Evolutionary conservation across 2,329 filamentous ascomycete genomes (phyloP).

Genomic region (Penicillium sp.): DNA sequence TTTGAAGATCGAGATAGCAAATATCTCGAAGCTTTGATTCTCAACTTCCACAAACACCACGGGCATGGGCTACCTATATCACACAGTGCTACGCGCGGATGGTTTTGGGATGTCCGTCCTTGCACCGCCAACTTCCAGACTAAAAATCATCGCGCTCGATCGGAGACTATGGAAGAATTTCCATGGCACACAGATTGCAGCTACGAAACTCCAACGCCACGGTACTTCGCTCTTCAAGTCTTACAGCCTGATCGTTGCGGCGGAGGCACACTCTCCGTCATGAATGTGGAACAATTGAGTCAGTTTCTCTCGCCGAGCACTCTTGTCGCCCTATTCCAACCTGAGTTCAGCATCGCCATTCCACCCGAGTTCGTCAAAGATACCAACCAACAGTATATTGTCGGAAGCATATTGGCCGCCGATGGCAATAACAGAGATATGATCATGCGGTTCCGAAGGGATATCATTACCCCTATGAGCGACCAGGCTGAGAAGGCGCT

Average conservation of each 20-base stretch:
- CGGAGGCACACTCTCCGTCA: constrained; percentile 9
- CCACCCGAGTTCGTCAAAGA: constrained; percentile 35
- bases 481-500: constrained; percentile 27
- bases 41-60: constrained; percentile 33
- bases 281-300: neutral
- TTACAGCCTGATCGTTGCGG: constrained; percentile 43
- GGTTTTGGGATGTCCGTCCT: constrained; percentile 49
- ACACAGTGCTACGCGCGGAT: constrained; percentile 43
- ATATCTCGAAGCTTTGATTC: constrained; percentile 37
- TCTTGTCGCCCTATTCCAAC: neutral
- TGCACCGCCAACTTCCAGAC: too few relatives aligned
- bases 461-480: constrained; percentile 31
- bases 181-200: constrained; percentile 29
- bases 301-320: constrained; percentile 25
- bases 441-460: constrained; percentile 20
- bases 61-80: constrained; percentile 42
- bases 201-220: constrained; percentile 40
- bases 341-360: constrained; percentile 35
- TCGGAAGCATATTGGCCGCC: constrained; percentile 20
- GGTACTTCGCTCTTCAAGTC: constrained; percentile 46
- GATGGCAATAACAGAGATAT: too few relatives aligned
- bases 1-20: constrained; percentile 29
- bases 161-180: too few relatives aligned
- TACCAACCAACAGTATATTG: constrained; percentile 9
- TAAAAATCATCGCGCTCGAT: too few relatives aligned